Evolutionary conservation across 805 yeast genomes (phyloP).

Genomic region (Osmozyma mogii): DNA sequence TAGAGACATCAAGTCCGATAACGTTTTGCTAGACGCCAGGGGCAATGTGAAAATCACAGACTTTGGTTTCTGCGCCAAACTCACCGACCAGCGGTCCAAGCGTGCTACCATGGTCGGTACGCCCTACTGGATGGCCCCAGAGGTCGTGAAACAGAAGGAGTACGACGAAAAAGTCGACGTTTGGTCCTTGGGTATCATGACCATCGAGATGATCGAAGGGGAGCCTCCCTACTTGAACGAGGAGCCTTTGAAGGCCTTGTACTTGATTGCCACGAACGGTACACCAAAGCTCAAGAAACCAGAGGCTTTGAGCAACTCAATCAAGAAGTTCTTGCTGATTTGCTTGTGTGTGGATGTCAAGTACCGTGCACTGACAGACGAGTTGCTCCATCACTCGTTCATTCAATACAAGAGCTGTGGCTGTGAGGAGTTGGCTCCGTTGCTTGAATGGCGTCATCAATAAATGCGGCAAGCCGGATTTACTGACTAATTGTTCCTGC

Average conservation of each 20-base stretch:
- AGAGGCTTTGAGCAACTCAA: constrained; percentile 58
- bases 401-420: constrained; percentile 53
- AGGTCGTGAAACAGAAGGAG: constrained; percentile 71
- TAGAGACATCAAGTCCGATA: constrained; percentile 39
- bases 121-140: constrained; percentile 91
- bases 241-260: constrained; percentile 69
- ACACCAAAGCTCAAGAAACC: constrained; percentile 70
- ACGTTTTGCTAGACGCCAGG: constrained; percentile 34
- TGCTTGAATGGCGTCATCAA: constrained; percentile 40
- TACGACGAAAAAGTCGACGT: constrained; percentile 78
- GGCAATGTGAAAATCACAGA: constrained; percentile 41
- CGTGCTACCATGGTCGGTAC: constrained; percentile 86
- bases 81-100: constrained; percentile 63
- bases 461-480: no score
- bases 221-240: constrained; percentile 81
- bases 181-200: constrained; percentile 81
- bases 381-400: constrained; percentile 70
- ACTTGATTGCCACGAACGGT: constrained; percentile 72
- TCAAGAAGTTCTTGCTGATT: constrained; percentile 80
- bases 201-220: constrained; percentile 80
- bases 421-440: constrained; percentile 48
- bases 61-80: constrained; percentile 52
- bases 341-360: constrained; percentile 93
- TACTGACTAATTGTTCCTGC: no score
- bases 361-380: constrained; percentile 85